Evolutionary conservation across 352 stramenopile genomes (phyloP).

Genomic region (Phytophthora crassamura): DNA sequence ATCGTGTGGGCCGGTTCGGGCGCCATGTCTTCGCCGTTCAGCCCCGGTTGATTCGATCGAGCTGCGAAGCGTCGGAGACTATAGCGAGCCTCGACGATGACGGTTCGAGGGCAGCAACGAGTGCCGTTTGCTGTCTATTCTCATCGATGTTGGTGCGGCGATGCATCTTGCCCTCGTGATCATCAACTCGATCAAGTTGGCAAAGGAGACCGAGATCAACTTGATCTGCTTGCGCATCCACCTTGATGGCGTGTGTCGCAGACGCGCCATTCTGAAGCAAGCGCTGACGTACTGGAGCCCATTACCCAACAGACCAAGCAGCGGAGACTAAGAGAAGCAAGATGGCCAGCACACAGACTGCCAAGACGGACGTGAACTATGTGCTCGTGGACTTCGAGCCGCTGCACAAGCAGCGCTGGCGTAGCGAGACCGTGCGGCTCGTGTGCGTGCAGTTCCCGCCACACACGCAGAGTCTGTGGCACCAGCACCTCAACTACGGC

Average conservation of each 20-base stretch:
- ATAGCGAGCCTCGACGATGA: not conserved
- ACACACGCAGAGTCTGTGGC: constrained; percentile 49
- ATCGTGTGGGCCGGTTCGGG: not conserved
- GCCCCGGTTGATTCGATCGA: too few species aligned
- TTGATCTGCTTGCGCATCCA: constrained; percentile 20
- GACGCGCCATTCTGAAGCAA: constrained; percentile 29
- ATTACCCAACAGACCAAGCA: constrained; percentile 25
- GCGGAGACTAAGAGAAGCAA: too few species aligned
- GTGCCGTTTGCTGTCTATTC: constrained; percentile 14
- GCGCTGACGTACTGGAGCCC: constrained; percentile 13
- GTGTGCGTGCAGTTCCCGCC: constrained; percentile 51
- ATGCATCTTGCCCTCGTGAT: too few species aligned
- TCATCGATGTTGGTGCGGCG: too few species aligned
- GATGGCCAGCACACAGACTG: not conserved
- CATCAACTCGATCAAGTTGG: too few species aligned
- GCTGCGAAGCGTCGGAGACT: too few species aligned
- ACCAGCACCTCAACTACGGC: constrained; percentile 56
- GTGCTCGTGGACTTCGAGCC: constrained; percentile 57
- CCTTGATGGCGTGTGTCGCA: constrained; percentile 20
- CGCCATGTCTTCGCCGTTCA: too few species aligned
- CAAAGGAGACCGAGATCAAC: too few species aligned
- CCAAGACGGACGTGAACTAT: constrained; percentile 32
- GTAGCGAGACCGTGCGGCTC: constrained; percentile 41
- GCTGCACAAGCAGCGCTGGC: constrained; percentile 52
- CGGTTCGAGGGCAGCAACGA: not conserved